Evolutionary conservation across 2,329 filamentous ascomycete genomes (phyloP).

Genomic region (Trichoderma polysporum): DNA sequence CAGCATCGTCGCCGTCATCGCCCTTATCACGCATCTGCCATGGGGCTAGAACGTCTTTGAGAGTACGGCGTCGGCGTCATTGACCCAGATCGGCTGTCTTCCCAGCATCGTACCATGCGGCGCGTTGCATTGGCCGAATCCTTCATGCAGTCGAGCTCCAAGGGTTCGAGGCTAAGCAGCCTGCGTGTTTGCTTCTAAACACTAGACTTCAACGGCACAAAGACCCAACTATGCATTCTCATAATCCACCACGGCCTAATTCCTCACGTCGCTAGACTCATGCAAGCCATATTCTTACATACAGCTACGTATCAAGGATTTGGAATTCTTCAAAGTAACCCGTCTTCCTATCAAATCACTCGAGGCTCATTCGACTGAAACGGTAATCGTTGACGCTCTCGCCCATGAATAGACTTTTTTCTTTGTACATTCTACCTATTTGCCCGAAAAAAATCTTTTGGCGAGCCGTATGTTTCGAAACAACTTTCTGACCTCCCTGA

Average conservation of each 20-base stretch:
- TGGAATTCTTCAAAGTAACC: not conserved
- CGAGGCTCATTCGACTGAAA: not conserved
- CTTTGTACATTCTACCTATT: not conserved
- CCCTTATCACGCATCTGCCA: not conserved
- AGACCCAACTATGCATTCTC: not conserved
- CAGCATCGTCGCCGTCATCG: not conserved
- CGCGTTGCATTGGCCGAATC: not conserved
- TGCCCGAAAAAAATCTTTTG: not conserved
- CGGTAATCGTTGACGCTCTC: not conserved
- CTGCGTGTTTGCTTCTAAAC: too few species aligned
- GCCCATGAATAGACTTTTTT: not conserved
- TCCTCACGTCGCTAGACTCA: not conserved
- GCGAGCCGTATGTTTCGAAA: not conserved
- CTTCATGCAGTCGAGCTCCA: not conserved
- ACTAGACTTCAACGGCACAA: not conserved
- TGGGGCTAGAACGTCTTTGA: not conserved
- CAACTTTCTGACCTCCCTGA: not conserved
- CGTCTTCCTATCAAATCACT: not conserved
- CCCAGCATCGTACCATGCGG: not conserved
- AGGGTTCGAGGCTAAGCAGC: not conserved
- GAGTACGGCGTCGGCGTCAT: not conserved
- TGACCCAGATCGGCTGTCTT: not conserved
- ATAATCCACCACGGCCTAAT: not conserved
- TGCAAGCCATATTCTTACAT: slow-evolving; percentile 1
- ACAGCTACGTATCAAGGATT: not conserved